Percentiles rank a stretch among this genome's conserved stretches.
Conservation (phyloP, 75 land plant genomes). For the Adiantum capillusveneris region DNA sequence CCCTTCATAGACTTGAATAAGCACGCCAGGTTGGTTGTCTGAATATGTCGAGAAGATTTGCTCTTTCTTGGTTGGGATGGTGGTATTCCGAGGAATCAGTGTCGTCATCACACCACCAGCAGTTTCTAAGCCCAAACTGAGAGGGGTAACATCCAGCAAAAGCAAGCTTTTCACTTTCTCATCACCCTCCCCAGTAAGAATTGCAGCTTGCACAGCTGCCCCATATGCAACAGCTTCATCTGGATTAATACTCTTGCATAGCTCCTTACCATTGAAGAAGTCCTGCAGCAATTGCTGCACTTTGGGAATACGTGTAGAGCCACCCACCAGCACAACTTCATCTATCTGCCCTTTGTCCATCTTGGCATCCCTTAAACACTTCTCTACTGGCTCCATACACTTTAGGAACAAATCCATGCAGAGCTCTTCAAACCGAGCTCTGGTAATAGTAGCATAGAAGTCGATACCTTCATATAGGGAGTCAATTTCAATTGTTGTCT, state of each 20-base stretch:
- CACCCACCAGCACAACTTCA: slow-evolving; percentile 44
- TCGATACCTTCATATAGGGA: slow-evolving; percentile 23
- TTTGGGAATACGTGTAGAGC: slow-evolving; percentile 39
- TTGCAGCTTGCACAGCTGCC: slow-evolving; percentile 48
- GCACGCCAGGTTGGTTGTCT: slow-evolving; percentile 43
- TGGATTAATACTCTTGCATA: slow-evolving; percentile 52
- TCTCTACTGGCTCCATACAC: slow-evolving; percentile 53
- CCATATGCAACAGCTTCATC: slow-evolving; percentile 48
- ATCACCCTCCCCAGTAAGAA: slow-evolving; percentile 35
- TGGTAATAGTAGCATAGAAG: slow-evolving; percentile 19
- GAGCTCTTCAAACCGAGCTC: slow-evolving; percentile 37
- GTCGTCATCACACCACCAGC: slow-evolving; percentile 49
- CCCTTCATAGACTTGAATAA: slow-evolving; percentile 41
- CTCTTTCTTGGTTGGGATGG: slow-evolving; percentile 45
- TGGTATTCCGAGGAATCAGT: slow-evolving; percentile 39
- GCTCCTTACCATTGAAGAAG: slow-evolving; percentile 54
- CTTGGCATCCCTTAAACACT: slow-evolving; percentile 41
- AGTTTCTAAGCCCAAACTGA: slow-evolving; percentile 34
- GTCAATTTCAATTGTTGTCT: slow-evolving; percentile 23
- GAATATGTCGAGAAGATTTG: slow-evolving; percentile 41
- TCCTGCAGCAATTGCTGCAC: slow-evolving; percentile 44
- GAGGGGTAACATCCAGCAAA: slow-evolving; percentile 34
- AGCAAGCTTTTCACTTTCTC: slow-evolving; percentile 38
- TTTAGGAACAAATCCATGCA: slow-evolving; percentile 42
- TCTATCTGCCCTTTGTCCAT: slow-evolving; percentile 35